These are phyloP conservation scores for Leucaena leucocephala DNA, from an alignment of 306 rosid genomes.

Conservation along the genomic window DNA sequence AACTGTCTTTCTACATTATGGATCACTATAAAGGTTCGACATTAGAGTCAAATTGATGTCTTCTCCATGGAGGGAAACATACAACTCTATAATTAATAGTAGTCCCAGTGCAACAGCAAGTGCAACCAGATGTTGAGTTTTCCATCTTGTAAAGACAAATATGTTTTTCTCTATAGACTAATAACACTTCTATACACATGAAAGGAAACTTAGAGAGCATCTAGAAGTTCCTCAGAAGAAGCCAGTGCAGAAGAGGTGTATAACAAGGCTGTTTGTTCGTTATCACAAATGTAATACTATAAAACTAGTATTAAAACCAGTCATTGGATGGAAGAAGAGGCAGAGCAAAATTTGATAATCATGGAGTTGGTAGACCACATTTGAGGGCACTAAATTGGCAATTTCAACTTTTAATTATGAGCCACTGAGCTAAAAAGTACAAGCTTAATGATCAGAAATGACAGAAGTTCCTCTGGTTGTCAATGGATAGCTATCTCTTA, in stretches of 20 bases:
- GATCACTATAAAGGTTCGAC: neutral
- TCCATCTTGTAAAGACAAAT: neutral
- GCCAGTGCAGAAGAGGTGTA: neutral
- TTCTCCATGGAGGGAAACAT: neutral
- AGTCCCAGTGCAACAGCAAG: neutral
- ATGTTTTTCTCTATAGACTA: neutral
- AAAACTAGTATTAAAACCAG: slow-evolving; percentile 13
- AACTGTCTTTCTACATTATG: neutral
- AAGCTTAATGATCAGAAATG: neutral
- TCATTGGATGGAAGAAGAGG: slow-evolving; percentile 14
- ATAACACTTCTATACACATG: neutral
- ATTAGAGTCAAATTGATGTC: neutral
- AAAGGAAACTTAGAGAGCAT: neutral
- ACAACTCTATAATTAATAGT: neutral
- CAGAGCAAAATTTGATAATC: neutral
- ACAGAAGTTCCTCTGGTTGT: neutral
- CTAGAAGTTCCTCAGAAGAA: slow-evolving; percentile 8
- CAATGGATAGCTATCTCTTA: neutral
- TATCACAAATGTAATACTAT: slow-evolving; percentile 5
- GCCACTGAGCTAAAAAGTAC: neutral
- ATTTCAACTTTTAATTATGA: neutral
- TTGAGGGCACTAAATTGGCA: neutral
- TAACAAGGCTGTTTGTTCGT: slow-evolving; percentile 4
- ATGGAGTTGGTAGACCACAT: neutral
- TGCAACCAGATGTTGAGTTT: too few relatives aligned